A percentile compares a stretch with the other conserved stretches of the same genome.
Conservation (phyloP, 345 rosid genomes). For the Geranium brycei region DNA sequence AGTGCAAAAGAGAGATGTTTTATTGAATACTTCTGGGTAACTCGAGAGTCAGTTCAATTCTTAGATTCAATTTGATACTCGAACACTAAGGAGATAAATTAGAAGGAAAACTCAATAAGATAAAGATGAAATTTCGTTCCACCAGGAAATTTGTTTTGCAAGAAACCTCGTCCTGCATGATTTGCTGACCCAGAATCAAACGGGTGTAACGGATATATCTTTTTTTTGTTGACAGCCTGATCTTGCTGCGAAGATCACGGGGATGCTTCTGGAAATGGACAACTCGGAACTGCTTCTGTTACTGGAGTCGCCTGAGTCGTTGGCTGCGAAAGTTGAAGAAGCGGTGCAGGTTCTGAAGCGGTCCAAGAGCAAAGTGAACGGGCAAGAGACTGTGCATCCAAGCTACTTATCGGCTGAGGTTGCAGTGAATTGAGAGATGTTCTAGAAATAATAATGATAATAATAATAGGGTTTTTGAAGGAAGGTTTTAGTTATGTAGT, state of each 20-base stretch:
- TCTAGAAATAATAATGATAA: neutral
- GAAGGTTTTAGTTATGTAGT: too few species aligned
- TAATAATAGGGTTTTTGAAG: too few species aligned
- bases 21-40: too few species aligned
- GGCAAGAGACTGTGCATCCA: conserved; percentile 30
- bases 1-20: too few species aligned
- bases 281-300: conserved; percentile 46
- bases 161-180: too few species aligned
- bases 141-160: too few species aligned
- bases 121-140: too few species aligned
- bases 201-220: neutral
- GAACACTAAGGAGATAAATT: too few species aligned
- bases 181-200: too few species aligned
- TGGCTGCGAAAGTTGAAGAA: conserved; percentile 53
- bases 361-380: conserved; percentile 30
- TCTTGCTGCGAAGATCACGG: conserved; percentile 61
- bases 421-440: conserved; percentile 33
- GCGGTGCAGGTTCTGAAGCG: conserved; percentile 56
- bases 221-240: conserved; percentile 40
- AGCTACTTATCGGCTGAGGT: conserved; percentile 42
- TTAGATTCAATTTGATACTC: too few species aligned
- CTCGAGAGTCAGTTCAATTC: too few species aligned
- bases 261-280: conserved; percentile 77
- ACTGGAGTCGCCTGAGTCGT: conserved; percentile 46
- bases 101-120: too few species aligned